phyloP scores from a whole-genome alignment of 1,284 basidiomycete genomes.

The Stereum hirsutum region DNA sequence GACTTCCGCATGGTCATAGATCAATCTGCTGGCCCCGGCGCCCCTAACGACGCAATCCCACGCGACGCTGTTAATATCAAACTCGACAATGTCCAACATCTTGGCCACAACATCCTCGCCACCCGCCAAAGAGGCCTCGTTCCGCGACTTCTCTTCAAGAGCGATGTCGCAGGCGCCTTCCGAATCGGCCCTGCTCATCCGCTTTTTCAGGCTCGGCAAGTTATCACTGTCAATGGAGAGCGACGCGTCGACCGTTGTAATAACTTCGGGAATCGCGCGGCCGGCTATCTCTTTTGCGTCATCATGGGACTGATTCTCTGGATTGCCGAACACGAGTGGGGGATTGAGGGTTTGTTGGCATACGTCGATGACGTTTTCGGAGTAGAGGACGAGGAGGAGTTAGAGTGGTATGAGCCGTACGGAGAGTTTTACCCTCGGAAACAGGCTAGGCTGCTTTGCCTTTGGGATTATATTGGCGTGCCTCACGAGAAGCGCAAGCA shows the following conservation, averaged over 20 bases:
- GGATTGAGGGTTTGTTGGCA: neutral
- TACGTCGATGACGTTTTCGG: constrained; percentile 3
- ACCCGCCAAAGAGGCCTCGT: constrained; percentile 8
- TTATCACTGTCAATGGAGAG: constrained; percentile 18
- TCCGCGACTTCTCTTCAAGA: constrained; percentile 23
- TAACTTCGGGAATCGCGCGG: constrained; percentile 21
- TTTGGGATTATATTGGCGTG: constrained; percentile 4
- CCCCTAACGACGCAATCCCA: constrained; percentile 29
- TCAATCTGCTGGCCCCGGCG: constrained; percentile 23
- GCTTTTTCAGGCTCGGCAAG: constrained; percentile 33
- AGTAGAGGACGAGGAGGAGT: neutral
- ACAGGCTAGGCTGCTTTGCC: neutral
- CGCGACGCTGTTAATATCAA: constrained; percentile 15
- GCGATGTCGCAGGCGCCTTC: constrained; percentile 30
- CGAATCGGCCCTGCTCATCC: constrained; percentile 26
- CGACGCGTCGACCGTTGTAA: constrained; percentile 21
- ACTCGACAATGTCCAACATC: constrained; percentile 22
- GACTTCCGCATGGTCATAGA: constrained; percentile 30
- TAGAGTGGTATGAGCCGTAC: constrained; percentile 3
- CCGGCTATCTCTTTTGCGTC: neutral
- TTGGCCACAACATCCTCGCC: constrained; percentile 16
- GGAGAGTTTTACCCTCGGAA: neutral
- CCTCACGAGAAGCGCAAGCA: constrained; percentile 4
- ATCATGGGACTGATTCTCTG: constrained; percentile 1
- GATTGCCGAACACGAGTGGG: neutral